These are phyloP conservation scores for Ascosphaera acerosa DNA, from an alignment of 2,329 filamentous ascomycete species.

Conservation along the genomic window DNA sequence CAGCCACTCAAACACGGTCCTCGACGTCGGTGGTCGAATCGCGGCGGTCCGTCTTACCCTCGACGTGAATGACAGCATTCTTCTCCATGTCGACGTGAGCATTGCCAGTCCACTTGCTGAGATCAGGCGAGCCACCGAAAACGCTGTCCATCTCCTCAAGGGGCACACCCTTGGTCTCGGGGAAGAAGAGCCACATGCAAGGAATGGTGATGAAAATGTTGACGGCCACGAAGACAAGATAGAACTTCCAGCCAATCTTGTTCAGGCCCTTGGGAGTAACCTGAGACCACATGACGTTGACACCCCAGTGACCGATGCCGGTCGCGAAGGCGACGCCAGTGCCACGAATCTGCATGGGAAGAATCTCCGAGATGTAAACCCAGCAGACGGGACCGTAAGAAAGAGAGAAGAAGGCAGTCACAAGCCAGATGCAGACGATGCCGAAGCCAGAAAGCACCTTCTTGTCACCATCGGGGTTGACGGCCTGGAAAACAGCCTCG, in stretches of 20 bases:
- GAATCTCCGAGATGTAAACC: slow-evolving; percentile 41
- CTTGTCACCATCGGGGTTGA: slow-evolving; percentile 1
- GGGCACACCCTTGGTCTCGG: slow-evolving; percentile 11
- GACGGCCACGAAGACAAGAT: slow-evolving; percentile 8
- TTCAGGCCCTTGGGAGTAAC: slow-evolving; percentile 11
- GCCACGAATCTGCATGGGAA: slow-evolving; percentile 39
- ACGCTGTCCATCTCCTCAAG: slow-evolving; percentile 12
- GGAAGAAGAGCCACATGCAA: slow-evolving; percentile 6
- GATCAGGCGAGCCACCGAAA: slow-evolving; percentile 5
- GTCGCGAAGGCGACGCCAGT: slow-evolving; percentile 32
- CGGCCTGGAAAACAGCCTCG: neutral
- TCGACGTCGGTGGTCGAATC: too few species aligned
- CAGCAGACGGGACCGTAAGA: slow-evolving; percentile 28
- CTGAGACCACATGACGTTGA: slow-evolving; percentile 13
- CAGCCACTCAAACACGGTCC: too few species aligned
- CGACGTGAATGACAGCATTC: neutral
- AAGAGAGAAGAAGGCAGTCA: slow-evolving; percentile 32
- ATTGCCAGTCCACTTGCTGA: neutral
- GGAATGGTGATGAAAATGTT: neutral
- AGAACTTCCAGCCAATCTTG: slow-evolving; percentile 12
- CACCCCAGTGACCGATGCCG: slow-evolving; percentile 32
- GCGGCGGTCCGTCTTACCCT: too few species aligned
- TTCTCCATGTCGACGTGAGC: neutral
- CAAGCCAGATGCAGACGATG: slow-evolving; percentile 40
- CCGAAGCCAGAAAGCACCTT: slow-evolving; percentile 21